Evolutionary conservation across 768 basidiomycete species (phyloP).

Genomic region (Russula vinacea): DNA sequence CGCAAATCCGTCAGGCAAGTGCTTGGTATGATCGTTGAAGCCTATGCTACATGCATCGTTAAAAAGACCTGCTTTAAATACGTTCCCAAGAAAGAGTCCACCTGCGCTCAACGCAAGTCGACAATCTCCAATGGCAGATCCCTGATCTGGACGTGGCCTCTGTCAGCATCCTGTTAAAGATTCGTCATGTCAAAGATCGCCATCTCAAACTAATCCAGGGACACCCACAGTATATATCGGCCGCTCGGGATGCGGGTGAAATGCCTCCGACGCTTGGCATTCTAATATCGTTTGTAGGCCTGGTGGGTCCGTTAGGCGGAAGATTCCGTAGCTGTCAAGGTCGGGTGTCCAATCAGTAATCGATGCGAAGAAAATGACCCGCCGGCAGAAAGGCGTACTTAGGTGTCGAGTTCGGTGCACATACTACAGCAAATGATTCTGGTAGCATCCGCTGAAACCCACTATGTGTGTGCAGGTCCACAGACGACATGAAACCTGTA

Average conservation of each 20-base stretch:
- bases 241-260: conserved; percentile 80
- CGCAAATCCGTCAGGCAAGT: conserved; percentile 9
- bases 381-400: conserved; percentile 45
- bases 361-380: not conserved
- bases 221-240: conserved; percentile 81
- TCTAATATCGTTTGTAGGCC: conserved; percentile 68
- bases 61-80: conserved; percentile 12
- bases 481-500: conserved; percentile 92
- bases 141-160: conserved; percentile 78
- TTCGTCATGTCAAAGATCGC: not conserved
- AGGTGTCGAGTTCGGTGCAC: conserved; percentile 75
- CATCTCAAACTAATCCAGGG: not conserved
- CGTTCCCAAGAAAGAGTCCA: conserved; percentile 4
- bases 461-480: conserved; percentile 88
- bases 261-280: conserved; percentile 70
- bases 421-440: conserved; percentile 91
- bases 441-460: conserved; percentile 87
- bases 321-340: conserved; percentile 71
- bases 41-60: conserved; percentile 14
- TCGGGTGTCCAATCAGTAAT: conserved; percentile 3
- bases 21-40: conserved; percentile 1
- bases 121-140: conserved; percentile 75
- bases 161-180: conserved; percentile 66
- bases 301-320: conserved; percentile 84
- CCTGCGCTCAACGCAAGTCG: conserved; percentile 54